A percentile compares a stretch with the other conserved stretches of the same genome.
Evolutionary conservation across 176 grass and related monocot species (phyloP).

Genomic region (barley (Hordeum vulgare)): MorexV3_pseudomolecules_assembly NC_058520.1:479511090-479511589

Average conservation of each 20-base stretch:
- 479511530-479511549: too few relatives aligned
- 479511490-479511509: background rate
- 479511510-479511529: too few relatives aligned
- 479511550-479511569: background rate
- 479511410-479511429: background rate
- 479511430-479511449: background rate
- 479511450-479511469: slow-evolving; percentile 33
- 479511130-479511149: background rate
- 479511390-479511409: background rate
- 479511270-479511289: background rate
- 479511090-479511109: slow-evolving; percentile 11
- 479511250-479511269: background rate
- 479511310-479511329: background rate
- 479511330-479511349: background rate
- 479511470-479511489: background rate
- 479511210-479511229: background rate
- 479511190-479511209: background rate
- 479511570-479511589: slow-evolving; percentile 18
- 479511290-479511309: background rate
- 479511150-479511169: background rate
- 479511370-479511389: slow-evolving; percentile 25
- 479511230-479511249: background rate
- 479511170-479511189: background rate
- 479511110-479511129: background rate
- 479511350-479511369: background rate